Evolutionary conservation across 2,329 filamentous ascomycete species (phyloP).

Genomic region (Emergomyces orientalis): DNA sequence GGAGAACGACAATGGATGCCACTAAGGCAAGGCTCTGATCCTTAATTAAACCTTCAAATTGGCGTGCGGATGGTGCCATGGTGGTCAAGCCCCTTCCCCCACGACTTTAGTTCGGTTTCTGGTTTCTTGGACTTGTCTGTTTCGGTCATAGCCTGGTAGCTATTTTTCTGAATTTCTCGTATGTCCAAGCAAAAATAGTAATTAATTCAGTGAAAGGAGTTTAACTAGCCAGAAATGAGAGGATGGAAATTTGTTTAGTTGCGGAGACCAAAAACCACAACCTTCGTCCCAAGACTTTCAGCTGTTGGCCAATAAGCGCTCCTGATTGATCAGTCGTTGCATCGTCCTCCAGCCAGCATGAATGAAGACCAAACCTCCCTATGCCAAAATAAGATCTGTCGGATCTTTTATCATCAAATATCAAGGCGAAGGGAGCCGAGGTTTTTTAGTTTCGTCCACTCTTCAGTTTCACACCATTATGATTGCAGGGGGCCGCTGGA

Average conservation of each 20-base stretch:
- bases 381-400: background rate
- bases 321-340: background rate
- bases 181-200: background rate
- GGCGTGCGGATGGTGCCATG: background rate
- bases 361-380: background rate
- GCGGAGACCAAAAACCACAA: too few relatives aligned
- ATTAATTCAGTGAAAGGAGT: too few relatives aligned
- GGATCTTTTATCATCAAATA: background rate
- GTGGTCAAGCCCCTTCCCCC: constrained; percentile 3
- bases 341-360: background rate
- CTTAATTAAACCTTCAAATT: constrained; percentile 32
- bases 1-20: constrained; percentile 10
- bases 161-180: background rate
- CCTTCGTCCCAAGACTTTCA: too few relatives aligned
- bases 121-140: background rate
- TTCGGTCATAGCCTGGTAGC: background rate
- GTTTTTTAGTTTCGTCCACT: background rate
- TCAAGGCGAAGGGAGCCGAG: background rate
- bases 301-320: background rate
- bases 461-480: background rate
- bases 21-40: constrained; percentile 27
- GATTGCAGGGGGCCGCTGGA: too few relatives aligned
- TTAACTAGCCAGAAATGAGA: background rate
- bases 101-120: background rate
- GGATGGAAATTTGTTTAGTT: background rate